These are phyloP conservation scores for Candida glucosophila DNA, from an alignment of 1,139 yeast genomes.

Conservation along the genomic window DNA sequence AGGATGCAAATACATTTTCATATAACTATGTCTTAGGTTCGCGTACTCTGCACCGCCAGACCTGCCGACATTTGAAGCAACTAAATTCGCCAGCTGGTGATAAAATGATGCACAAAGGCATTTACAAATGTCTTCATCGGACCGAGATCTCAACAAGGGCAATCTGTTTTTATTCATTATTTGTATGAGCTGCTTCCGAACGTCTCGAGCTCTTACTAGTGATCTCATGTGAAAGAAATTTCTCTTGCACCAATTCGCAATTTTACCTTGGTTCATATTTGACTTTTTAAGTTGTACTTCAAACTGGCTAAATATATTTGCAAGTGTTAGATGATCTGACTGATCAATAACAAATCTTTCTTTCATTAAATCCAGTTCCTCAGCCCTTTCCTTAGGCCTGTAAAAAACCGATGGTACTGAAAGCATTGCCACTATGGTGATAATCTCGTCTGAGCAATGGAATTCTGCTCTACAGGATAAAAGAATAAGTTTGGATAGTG, in stretches of 20 bases:
- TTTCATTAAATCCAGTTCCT: slow-evolving; percentile 70
- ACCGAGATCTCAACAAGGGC: slow-evolving; percentile 37
- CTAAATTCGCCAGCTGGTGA: slow-evolving; percentile 74
- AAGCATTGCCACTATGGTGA: slow-evolving; percentile 81
- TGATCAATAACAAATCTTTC: slow-evolving; percentile 75
- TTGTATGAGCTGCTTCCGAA: slow-evolving; percentile 54
- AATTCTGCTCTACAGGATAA: slow-evolving; percentile 43
- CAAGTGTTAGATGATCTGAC: slow-evolving; percentile 80
- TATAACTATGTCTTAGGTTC: slow-evolving; percentile 62
- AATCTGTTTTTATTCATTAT: slow-evolving; percentile 45
- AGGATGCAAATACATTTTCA: slow-evolving; percentile 75
- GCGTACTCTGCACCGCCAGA: slow-evolving; percentile 52
- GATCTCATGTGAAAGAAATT: slow-evolving; percentile 70
- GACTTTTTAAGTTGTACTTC: slow-evolving; percentile 24
- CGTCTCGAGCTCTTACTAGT: slow-evolving; percentile 64
- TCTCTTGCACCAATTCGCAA: slow-evolving; percentile 61
- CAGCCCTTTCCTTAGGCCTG: slow-evolving; percentile 71
- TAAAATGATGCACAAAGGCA: slow-evolving; percentile 78
- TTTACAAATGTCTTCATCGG: slow-evolving; percentile 56
- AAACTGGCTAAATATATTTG: slow-evolving; percentile 82
- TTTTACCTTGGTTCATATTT: slow-evolving; percentile 24
- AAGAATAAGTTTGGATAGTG: slow-evolving; percentile 65
- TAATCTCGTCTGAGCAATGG: slow-evolving; percentile 65
- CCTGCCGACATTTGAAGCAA: slow-evolving; percentile 32
- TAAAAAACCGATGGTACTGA: slow-evolving; percentile 75